These are phyloP conservation scores for Agarophyton chilense DNA, from an alignment of 23 red algal genomes.

Conservation along the genomic window DNA sequence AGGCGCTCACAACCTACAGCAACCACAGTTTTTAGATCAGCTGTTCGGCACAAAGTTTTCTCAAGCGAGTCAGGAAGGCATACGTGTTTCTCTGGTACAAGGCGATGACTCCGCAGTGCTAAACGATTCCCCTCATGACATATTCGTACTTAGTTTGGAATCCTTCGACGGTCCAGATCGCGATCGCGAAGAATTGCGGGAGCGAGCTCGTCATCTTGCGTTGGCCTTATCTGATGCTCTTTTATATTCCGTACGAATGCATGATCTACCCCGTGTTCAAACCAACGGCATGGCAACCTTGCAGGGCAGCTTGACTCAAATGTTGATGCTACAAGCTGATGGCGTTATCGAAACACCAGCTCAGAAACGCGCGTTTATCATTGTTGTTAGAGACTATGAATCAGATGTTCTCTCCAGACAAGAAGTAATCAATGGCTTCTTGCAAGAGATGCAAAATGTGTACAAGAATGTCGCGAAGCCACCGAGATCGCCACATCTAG, in stretches of 20 bases:
- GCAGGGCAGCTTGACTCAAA: slow-evolving; percentile 45
- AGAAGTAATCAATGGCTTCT: slow-evolving; percentile 58
- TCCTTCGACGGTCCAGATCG: slow-evolving; percentile 47
- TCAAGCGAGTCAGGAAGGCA: neutral
- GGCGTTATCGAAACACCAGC: neutral
- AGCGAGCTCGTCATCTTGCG: slow-evolving; percentile 40
- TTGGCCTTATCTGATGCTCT: slow-evolving; percentile 53
- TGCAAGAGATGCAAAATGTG: slow-evolving; percentile 61
- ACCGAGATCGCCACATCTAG: slow-evolving; percentile 28
- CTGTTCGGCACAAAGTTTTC: slow-evolving; percentile 60
- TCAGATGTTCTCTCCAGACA: slow-evolving; percentile 62
- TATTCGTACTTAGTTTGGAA: slow-evolving; percentile 54
- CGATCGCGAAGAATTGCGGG: slow-evolving; percentile 48
- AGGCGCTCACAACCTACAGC: slow-evolving; percentile 28
- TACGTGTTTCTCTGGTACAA: slow-evolving; percentile 20
- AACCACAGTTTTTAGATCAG: slow-evolving; percentile 35
- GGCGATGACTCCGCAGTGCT: slow-evolving; percentile 58
- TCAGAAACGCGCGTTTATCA: slow-evolving; percentile 57
- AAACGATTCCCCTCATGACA: slow-evolving; percentile 36
- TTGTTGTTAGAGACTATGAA: slow-evolving; percentile 64
- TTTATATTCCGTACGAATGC: slow-evolving; percentile 56
- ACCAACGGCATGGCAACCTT: slow-evolving; percentile 46
- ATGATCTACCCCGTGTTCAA: slow-evolving; percentile 42
- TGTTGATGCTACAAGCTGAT: slow-evolving; percentile 55
- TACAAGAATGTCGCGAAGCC: slow-evolving; percentile 61